Conservation (phyloP, 1,284 basidiomycete species). For the Tremellales sp. region DNA sequence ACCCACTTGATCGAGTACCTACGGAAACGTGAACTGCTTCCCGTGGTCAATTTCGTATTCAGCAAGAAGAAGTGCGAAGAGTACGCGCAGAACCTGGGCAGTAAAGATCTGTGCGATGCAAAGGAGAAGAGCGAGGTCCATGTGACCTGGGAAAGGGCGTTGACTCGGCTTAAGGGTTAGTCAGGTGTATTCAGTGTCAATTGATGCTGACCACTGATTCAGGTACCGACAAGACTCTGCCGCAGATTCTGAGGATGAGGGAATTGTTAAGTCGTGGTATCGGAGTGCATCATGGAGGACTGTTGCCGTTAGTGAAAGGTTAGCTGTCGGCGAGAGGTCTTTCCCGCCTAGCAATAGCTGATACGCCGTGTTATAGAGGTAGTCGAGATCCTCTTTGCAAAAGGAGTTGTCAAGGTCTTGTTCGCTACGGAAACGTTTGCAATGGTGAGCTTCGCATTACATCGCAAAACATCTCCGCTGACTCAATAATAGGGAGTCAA, state of each 20-base stretch:
- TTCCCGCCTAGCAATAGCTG: constrained; percentile 59
- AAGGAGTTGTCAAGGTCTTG: constrained; percentile 92
- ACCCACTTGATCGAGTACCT: constrained; percentile 86
- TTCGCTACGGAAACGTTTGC: constrained; percentile 99
- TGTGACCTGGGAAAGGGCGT: constrained; percentile 85
- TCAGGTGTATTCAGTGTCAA: background rate
- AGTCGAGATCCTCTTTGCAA: constrained; percentile 92
- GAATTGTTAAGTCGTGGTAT: constrained; percentile 89
- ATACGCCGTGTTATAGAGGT: constrained; percentile 77
- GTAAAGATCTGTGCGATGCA: constrained; percentile 77
- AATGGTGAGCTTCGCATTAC: constrained; percentile 62
- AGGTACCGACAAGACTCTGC: constrained; percentile 90
- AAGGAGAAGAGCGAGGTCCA: constrained; percentile 96
- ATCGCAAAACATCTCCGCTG: background rate
- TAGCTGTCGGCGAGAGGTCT: background rate
- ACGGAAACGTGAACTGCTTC: constrained; percentile 79
- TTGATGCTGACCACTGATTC: constrained; percentile 4
- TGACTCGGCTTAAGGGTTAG: constrained; percentile 83
- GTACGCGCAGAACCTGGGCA: constrained; percentile 83
- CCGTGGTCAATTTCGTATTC: constrained; percentile 95
- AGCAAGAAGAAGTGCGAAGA: constrained; percentile 97
- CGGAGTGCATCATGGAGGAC: constrained; percentile 94
- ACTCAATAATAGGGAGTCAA: constrained; percentile 74
- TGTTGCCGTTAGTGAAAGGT: constrained; percentile 96
- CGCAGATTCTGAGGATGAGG: constrained; percentile 89